Conservation (phyloP, 768 basidiomycete species). For the Daedaleopsis sinensis region DNA sequence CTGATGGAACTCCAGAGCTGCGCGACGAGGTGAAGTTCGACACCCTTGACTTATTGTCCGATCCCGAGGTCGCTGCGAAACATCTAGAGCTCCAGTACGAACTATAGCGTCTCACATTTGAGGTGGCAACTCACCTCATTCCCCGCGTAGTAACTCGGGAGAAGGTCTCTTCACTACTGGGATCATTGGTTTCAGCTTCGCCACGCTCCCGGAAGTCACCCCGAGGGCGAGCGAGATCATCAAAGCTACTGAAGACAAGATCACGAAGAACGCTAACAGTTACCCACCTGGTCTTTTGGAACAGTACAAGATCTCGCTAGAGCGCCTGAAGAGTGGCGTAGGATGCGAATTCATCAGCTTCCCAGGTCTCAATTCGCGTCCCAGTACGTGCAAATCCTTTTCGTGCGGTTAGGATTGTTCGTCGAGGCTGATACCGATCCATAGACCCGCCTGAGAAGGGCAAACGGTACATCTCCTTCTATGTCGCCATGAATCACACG, state of each 20-base stretch:
- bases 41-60: slow-evolving; percentile 34
- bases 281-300: slow-evolving; percentile 39
- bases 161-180: slow-evolving; percentile 33
- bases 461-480: slow-evolving; percentile 46
- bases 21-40: slow-evolving; percentile 13
- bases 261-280: slow-evolving; percentile 25
- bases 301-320: slow-evolving; percentile 44
- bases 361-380: slow-evolving; percentile 28
- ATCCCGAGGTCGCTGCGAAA: slow-evolving; percentile 31
- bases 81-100: slow-evolving; percentile 39
- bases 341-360: slow-evolving; percentile 38
- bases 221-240: slow-evolving; percentile 26
- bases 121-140: neutral
- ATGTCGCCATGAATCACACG: slow-evolving; percentile 43
- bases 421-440: neutral
- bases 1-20: neutral
- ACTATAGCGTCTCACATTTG: neutral
- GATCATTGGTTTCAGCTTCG: slow-evolving; percentile 29
- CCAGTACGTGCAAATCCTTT: slow-evolving; percentile 25
- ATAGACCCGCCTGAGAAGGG: slow-evolving; percentile 39
- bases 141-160: slow-evolving; percentile 20
- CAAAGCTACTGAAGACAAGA: slow-evolving; percentile 27
- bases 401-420: neutral
- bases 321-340: slow-evolving; percentile 30
- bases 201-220: slow-evolving; percentile 26